Evolutionary conservation across 106 monocot genomes (phyloP), one percentile per base, ranked within the genome.

Genomic region (Apostasia ramifera): DNA sequence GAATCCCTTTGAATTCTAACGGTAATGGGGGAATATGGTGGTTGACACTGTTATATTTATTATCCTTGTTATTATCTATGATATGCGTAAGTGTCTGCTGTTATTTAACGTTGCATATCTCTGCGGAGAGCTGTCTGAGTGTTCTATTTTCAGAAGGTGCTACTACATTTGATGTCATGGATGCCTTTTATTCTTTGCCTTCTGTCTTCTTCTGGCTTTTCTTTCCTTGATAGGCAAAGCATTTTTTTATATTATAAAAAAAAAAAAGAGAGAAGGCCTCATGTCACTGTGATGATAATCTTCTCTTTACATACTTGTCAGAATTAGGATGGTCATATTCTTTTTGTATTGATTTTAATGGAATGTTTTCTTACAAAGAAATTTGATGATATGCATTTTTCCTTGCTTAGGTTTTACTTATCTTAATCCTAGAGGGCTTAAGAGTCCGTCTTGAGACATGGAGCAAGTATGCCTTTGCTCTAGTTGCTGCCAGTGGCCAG

Each of bases 371-470:
- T 39, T 9, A 1, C 8, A 2, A 37, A 47, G 44, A 58, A 1
- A 58, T 59, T 50, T 61, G 15, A 3, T 49, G 14, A 57, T 37
- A 71, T 59, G 39, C 46, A 62, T 71, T 54, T 57, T 40, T 39
- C 46, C 41, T 14, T 44, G 14, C 44, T 55, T 72, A 93, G 85
- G 84, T 61, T 66, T 58, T 61, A 52, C 40, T 14, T 53, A 49
- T 61, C 55, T 60, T 61, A 61, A n/a, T 58, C 70, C 44, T 64
- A 44, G 62, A 48, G 52, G 69, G 57, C 64, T 73, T 84, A 78
- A 71, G 38, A 59, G 69, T 76, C 66, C 62, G 72, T 54, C 11
- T 56, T 61, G 61, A 92, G 77, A 81, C 67, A 99, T 99, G 98
- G 98, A 90, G 76, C 81, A 83, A 70, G 77, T 68, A 40, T 61